Percentiles rank a stretch among this genome's conserved stretches.
Evolutionary conservation across 257 asterid genomes (phyloP).

Genomic region (Rauvolfia tetraphylla): DNA sequence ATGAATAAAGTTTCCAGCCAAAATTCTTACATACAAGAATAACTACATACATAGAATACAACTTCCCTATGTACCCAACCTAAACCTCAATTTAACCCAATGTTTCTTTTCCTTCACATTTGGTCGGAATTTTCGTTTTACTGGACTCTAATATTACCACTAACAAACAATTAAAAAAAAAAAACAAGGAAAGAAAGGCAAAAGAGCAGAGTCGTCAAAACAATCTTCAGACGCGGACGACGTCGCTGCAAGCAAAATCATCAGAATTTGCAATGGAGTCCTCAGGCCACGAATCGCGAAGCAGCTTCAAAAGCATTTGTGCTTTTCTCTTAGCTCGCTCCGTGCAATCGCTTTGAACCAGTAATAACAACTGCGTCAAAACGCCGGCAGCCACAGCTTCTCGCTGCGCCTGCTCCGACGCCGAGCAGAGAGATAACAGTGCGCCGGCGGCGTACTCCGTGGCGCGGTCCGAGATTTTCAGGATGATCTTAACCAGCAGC

Average conservation of each 20-base stretch:
- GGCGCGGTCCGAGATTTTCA: constrained; percentile 83
- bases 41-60: constrained; percentile 28
- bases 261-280: constrained; percentile 56
- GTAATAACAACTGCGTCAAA: constrained; percentile 66
- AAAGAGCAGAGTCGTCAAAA: neutral
- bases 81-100: constrained; percentile 8
- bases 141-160: neutral
- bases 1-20: constrained; percentile 6
- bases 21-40: constrained; percentile 34
- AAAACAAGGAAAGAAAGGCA: neutral
- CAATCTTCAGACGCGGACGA: constrained; percentile 43
- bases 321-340: constrained; percentile 95
- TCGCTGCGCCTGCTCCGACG: constrained; percentile 53
- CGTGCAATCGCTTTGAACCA: constrained; percentile 97
- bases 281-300: constrained; percentile 82
- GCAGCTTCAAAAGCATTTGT: constrained; percentile 78
- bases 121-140: neutral
- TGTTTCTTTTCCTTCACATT: neutral
- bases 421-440: constrained; percentile 71
- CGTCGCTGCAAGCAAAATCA: constrained; percentile 71
- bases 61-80: constrained; percentile 32
- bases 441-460: constrained; percentile 98
- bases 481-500: constrained; percentile 62
- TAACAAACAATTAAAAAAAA: neutral
- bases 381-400: constrained; percentile 85